Base-by-base conservation (phyloP, 129 eudicot genomes). In the Flaveria brownii region DNA sequence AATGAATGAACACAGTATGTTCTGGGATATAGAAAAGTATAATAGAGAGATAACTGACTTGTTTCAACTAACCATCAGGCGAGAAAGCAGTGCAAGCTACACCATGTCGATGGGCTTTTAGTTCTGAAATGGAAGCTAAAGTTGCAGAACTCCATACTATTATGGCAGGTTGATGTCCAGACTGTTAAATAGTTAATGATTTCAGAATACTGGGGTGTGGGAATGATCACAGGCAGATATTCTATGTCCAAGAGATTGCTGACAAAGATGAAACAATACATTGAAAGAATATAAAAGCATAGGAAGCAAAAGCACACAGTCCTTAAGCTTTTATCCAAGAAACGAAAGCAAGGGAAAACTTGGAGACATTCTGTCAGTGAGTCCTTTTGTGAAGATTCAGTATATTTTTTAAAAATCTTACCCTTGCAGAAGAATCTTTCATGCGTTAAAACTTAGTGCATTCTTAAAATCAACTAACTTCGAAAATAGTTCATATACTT, bases 81-180 rank as follows among this genome's bases (percentile, higher is more conserved):
- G 96, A 87, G 72, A 90, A 86, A 63, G 85, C 86, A 61, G 74
- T 85, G 86, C 92, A 90, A 36, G 90, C 84, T 76, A 90, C 92
- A 68, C 96, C 92, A 72, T 81, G 69, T 82, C 76, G 84, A 82
- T 90, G 96, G 72, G 90, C 84, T 78, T 85, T 90, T 14, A 87
- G 80, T 78, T 90, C 96, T 56, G 80, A 75, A 79, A 79, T 57
- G 43, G 85, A 68, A 75, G 75, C 79, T 80, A 80, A 65, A 42
- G 77, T 81, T 47, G 83, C 86, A 73, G 82, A 81, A 65, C 82
- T 85, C 96, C 96, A 90, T 43, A 87, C 77, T 70, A 90, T 49
- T 39, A 87, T 69, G 62, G 85, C 81, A 83, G 96, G 86, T 71
- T 81, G 90, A 61, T 74, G 78, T 18, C 88, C 96, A 77, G 88